Base-by-base conservation (phyloP, 2,329 filamentous ascomycete genomes). In the Penicillium sp. region DNA sequence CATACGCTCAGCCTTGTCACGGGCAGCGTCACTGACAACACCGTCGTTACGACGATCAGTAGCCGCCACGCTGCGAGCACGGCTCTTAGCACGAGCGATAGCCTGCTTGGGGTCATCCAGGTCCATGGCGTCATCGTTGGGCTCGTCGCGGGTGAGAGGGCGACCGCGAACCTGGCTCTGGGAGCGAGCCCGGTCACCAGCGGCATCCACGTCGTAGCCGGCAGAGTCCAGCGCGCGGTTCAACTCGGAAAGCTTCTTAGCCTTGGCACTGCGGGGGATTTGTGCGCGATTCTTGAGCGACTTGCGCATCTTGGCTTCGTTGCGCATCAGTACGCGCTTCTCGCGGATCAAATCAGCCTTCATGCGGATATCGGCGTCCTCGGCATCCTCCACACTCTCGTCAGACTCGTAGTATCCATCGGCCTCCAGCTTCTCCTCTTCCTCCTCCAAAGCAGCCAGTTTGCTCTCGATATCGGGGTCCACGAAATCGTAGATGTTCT, bases 401-500 rank as follows among this genome's bases (percentile, higher is more conserved):
- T 92, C 88, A 3, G 87, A 90, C 39, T 96, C 88, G 74, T 98
- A 98, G 79, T 87, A 95, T 52, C 93, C 93, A 57, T 95, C 89
- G 6, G 83, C 86, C 72, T 96, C 87, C 12, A 97, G 82, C 63
- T 86, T 86, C 75, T 95, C 92, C 71, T 98, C 93, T 68, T 98
- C 95, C 55, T 91, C 91, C 72, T 98, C 93, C 29, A 98, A 80
- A 48, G 89, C 89, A 44, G 86, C 85, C 43, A 98, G 81, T 77
- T 95, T 97, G 59, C 84, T 81, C 65, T 95, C 93, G 67, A 98
- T 98, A 48, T 98, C 95, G 1, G 92, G 91, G 65, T 97, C 93
- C 66, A 98, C 84, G 71, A 89, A 98, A 73, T 98, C 93, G 75
- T 92, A 93, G 50, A 98, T 88, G 71, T 98, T 98, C 80, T 92